Evolutionary conservation across 176 grass and related monocot species (phyloP).

Genomic region (Oryza australiensis): DNA sequence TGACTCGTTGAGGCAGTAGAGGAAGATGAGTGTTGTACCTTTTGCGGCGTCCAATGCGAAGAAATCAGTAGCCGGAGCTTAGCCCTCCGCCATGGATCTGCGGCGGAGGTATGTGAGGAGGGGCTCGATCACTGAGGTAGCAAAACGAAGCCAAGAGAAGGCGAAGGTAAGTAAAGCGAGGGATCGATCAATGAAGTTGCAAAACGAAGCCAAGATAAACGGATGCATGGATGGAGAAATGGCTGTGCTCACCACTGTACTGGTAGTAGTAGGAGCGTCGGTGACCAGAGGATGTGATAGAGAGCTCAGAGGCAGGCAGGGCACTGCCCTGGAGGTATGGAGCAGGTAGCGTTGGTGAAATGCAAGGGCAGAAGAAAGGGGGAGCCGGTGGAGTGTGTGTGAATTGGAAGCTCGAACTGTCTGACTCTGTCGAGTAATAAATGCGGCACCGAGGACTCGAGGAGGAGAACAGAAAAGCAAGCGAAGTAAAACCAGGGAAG

Average conservation of each 20-base stretch:
- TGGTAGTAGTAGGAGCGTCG: not conserved
- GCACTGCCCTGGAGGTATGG: not conserved
- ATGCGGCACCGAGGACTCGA: not conserved
- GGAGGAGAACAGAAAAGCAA: not conserved
- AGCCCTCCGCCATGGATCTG: constrained; percentile 19
- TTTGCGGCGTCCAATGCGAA: not conserved
- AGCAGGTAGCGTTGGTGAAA: not conserved
- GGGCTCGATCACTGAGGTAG: not conserved
- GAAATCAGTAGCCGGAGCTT: constrained; percentile 6
- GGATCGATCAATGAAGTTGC: not conserved
- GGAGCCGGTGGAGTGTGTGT: not conserved
- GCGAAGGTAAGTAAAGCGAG: not conserved
- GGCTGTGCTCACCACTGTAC: not conserved
- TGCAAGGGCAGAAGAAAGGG: not conserved
- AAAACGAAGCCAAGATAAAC: not conserved
- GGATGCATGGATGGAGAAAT: not conserved
- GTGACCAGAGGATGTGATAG: not conserved
- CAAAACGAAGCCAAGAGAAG: not conserved
- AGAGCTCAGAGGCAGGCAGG: not conserved
- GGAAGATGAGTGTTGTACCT: constrained; percentile 27
- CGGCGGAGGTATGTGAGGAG: not conserved
- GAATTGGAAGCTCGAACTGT: not conserved
- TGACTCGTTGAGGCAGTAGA: not conserved
- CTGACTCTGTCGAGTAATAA: not conserved
- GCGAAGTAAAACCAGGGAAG: not conserved